phyloP scores from a whole-genome alignment of 148 eudicot genomes.

The Linanthus parryae region DNA sequence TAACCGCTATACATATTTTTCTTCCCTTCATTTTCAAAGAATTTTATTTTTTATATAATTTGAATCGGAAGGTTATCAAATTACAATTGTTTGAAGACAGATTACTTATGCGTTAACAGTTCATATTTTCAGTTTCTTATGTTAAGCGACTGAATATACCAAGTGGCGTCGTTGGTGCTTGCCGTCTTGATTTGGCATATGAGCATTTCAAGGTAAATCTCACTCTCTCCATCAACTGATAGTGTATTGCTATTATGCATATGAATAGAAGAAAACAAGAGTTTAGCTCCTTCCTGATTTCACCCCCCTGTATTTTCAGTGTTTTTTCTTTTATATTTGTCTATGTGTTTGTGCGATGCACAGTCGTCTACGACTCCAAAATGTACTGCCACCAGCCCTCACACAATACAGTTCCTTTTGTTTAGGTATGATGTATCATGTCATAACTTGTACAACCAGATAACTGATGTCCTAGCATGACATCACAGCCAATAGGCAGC shows the following conservation, averaged over 20 bases:
- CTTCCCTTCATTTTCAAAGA: not conserved
- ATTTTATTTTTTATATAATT: not conserved
- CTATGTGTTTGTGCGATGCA: too few species aligned
- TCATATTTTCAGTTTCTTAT: slow-evolving; percentile 65
- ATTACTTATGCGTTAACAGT: slow-evolving; percentile 12
- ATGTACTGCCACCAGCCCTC: too few species aligned
- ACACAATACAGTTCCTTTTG: too few species aligned
- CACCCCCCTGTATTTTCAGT: too few species aligned
- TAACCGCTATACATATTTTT: not conserved
- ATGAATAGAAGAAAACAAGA: not conserved
- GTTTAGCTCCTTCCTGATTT: too few species aligned
- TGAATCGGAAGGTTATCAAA: not conserved
- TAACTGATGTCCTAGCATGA: too few species aligned
- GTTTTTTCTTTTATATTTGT: too few species aligned
- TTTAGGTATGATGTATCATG: too few species aligned
- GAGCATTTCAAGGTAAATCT: slow-evolving; percentile 81
- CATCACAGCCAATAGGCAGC: too few species aligned
- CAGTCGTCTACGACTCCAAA: too few species aligned
- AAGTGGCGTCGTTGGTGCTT: slow-evolving; percentile 94
- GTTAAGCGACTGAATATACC: slow-evolving; percentile 84
- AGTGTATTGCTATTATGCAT: not conserved
- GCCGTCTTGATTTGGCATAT: slow-evolving; percentile 89
- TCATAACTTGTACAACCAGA: too few species aligned
- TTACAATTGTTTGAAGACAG: not conserved
- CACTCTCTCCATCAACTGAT: not conserved